Conservation (phyloP, 257 asterid species). For the Buddleja alternifolia region DNA sequence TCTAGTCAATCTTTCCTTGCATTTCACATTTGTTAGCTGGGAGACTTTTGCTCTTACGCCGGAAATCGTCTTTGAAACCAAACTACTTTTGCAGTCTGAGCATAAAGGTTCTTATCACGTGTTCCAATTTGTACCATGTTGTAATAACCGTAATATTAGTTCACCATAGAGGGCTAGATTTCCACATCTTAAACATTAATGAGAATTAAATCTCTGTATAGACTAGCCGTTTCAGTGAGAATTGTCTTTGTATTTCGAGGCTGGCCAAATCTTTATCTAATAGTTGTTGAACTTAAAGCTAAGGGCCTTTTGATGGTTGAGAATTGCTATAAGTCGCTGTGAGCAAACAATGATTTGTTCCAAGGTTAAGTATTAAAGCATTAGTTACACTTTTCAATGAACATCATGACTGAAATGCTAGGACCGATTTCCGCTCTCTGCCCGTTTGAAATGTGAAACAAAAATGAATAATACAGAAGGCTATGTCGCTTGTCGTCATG, state of each 20-base stretch:
- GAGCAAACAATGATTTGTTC: not conserved
- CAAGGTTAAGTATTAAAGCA: not conserved
- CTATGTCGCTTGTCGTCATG: not conserved
- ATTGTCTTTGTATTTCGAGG: not conserved
- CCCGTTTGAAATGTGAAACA: not conserved
- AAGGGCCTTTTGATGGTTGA: constrained; percentile 7
- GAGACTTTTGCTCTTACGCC: constrained; percentile 11
- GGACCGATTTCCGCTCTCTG: not conserved
- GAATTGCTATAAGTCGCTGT: not conserved
- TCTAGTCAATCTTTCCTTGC: constrained; percentile 14
- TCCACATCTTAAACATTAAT: not conserved
- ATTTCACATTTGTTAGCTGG: constrained; percentile 23
- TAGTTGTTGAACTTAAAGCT: constrained; percentile 10
- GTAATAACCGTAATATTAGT: constrained; percentile 8
- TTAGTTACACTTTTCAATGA: not conserved
- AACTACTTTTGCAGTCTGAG: constrained; percentile 4
- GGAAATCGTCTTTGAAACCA: not conserved
- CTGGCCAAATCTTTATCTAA: not conserved
- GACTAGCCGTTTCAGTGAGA: not conserved
- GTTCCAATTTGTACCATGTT: not conserved
- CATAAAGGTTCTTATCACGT: not conserved
- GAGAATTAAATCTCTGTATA: not conserved
- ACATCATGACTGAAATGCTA: not conserved
- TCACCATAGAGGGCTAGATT: not conserved
- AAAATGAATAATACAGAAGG: constrained; percentile 11